A percentile compares a stretch with the other conserved stretches of the same genome.
These are phyloP conservation scores for Jasminum sambac DNA, from an alignment of 257 asterid species.

Conservation along the genomic window DNA sequence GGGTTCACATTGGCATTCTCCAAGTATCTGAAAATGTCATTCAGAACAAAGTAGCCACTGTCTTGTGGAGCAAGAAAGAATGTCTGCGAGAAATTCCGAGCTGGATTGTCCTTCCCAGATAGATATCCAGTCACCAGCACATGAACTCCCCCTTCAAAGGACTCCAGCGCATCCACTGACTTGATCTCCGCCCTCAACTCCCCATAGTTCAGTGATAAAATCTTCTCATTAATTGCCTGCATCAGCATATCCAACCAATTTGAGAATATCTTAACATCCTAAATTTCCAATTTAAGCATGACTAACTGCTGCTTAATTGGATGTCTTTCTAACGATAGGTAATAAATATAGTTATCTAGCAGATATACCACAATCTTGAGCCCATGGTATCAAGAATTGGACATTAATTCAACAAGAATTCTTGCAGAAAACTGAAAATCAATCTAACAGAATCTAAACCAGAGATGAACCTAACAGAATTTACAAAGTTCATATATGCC, in stretches of 20 bases:
- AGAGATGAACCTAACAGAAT: neutral
- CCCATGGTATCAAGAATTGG: conserved; percentile 4
- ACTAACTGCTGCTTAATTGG: neutral
- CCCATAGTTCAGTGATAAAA: conserved; percentile 65
- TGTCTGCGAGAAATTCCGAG: conserved; percentile 25
- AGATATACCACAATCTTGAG: neutral
- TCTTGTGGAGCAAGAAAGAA: neutral
- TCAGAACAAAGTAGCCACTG: neutral
- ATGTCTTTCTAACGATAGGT: neutral
- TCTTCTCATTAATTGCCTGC: conserved; percentile 83
- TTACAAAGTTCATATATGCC: neutral
- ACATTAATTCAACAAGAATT: neutral
- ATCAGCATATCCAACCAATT: conserved; percentile 20
- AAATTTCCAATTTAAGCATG: conserved; percentile 7
- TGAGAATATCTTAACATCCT: conserved; percentile 8
- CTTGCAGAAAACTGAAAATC: neutral
- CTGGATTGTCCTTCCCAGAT: conserved; percentile 52
- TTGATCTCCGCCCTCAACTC: conserved; percentile 65
- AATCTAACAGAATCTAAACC: no score
- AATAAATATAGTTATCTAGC: neutral
- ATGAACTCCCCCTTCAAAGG: conserved; percentile 70
- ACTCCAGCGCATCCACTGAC: conserved; percentile 85
- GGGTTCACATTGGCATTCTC: conserved; percentile 32
- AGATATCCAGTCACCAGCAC: conserved; percentile 86
- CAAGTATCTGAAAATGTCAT: conserved; percentile 47